phyloP scores from a whole-genome alignment of 2,329 filamentous ascomycete genomes.

The Cladobotryum protrusum region DNA sequence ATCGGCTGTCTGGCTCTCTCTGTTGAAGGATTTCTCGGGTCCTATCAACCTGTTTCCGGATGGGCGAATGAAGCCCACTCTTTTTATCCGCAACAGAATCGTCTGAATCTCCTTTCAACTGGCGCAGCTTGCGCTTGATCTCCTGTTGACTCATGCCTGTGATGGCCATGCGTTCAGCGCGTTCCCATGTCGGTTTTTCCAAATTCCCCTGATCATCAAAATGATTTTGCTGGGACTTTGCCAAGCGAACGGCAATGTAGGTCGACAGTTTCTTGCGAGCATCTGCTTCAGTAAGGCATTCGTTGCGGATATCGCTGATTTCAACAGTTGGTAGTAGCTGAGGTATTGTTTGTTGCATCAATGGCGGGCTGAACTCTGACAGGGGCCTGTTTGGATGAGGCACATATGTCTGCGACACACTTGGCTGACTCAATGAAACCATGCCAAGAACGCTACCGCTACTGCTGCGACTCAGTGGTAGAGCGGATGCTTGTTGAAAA shows the following conservation, averaged over 20 bases:
- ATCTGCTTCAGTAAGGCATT: slow-evolving; percentile 31
- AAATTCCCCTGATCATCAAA: slow-evolving; percentile 32
- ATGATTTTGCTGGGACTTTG: slow-evolving; percentile 30
- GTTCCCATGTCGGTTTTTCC: slow-evolving; percentile 35
- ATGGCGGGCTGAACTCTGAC: background rate
- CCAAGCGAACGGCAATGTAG: slow-evolving; percentile 36
- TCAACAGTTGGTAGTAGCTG: slow-evolving; percentile 8
- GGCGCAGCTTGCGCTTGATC: slow-evolving; percentile 29
- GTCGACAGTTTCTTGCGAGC: slow-evolving; percentile 34
- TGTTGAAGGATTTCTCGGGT: slow-evolving; percentile 29
- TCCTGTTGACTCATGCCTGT: slow-evolving; percentile 33
- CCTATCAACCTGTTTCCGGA: slow-evolving; percentile 38
- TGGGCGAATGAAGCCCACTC: slow-evolving; percentile 25
- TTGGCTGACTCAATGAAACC: background rate
- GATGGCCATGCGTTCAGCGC: slow-evolving; percentile 27
- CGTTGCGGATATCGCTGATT: slow-evolving; percentile 32
- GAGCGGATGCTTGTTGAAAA: background rate
- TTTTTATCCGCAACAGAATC: slow-evolving; percentile 33
- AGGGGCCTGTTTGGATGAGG: too few relatives aligned
- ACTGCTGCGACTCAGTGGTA: background rate
- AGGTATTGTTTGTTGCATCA: background rate
- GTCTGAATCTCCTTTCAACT: slow-evolving; percentile 26
- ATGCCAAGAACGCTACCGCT: background rate
- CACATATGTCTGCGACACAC: background rate
- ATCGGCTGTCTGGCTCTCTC: slow-evolving; percentile 33